Base-by-base conservation (phyloP, 306 rosid species). In the Vachellia pachyceras region DNA sequence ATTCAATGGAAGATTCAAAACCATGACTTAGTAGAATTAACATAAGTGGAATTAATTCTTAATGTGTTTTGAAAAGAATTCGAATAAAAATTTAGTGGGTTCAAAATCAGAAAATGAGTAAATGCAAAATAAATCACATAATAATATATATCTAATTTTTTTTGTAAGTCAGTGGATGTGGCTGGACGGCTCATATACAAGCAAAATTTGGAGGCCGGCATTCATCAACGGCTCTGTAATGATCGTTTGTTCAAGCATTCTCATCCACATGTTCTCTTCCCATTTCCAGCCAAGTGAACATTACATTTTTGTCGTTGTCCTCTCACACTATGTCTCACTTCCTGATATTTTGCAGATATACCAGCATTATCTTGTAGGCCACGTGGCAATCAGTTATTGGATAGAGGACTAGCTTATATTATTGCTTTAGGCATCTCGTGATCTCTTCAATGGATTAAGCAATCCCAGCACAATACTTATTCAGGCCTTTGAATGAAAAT, bases 321-420 rank as follows among this genome's bases (percentile, higher is more conserved):
- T 52, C 10, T 23, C 18, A 4, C 39, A 13, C 40, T 25, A 3
- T 12, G n/a, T 5, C 25, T 13, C 40, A 67, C 29, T 41, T 67
- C 7, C 45, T 67, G 72, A 39, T 67, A 67, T 67, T 76, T 41
- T 63, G 76, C 15, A 42, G 57, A 61, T 17, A 57, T 41, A 29
- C 4, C 61, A 36, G 33, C 72, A 67, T 67, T 78, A 85, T 61
- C 68, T 61, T 61, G 68, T 7, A 61, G 68, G 49, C 78, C 76
- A 74, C 40, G 40, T 68, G 78, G 57, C 81, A 35, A 7, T 15
- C 41, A 64, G 72, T 77, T 41, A 74, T 69, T 68, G 85, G 85
- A 58, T 10, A 47, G 22, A 40, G 47, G 14, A 58, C 3, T 55
- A 50, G 22, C 13, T 57, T 61, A 2, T 50, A 63, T 35, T 23